Percentiles rank a stretch among this genome's conserved stretches.
These are phyloP conservation scores for Populus davidiana DNA, from an alignment of 345 rosid species.

Conservation along the genomic window DNA sequence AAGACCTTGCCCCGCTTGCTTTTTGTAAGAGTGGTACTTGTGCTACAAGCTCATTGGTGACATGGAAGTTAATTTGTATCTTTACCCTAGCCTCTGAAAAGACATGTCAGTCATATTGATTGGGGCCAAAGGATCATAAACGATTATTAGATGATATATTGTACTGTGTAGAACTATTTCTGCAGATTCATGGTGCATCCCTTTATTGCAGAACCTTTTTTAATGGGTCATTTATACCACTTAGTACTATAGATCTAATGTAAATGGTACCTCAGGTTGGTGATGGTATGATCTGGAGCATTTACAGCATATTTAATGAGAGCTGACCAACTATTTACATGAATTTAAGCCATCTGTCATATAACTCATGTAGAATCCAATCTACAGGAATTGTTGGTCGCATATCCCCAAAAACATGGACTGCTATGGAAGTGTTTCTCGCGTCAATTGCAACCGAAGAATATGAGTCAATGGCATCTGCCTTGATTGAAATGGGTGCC, in stretches of 20 bases:
- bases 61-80: too few relatives aligned
- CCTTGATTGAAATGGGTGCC: conserved; percentile 98
- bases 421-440: conserved; percentile 86
- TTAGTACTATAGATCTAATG: not conserved
- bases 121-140: too few relatives aligned
- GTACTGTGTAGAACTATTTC: too few relatives aligned
- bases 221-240: too few relatives aligned
- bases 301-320: not conserved
- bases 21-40: too few relatives aligned
- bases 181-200: too few relatives aligned
- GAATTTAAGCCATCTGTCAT: not conserved
- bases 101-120: too few relatives aligned
- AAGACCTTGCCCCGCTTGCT: too few relatives aligned
- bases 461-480: conserved; percentile 88
- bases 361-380: conserved; percentile 7
- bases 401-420: conserved; percentile 96
- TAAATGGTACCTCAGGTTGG: not conserved
- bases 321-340: not conserved
- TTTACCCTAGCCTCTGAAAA: too few relatives aligned
- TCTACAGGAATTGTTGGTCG: conserved; percentile 92
- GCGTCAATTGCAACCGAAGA: conserved; percentile 78
- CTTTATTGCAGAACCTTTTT: too few relatives aligned
- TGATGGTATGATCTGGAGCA: not conserved
- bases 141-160: too few relatives aligned
- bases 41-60: too few relatives aligned